phyloP scores from a whole-genome alignment of 169 alveolate species.

The Eimeria maxima region DNA sequence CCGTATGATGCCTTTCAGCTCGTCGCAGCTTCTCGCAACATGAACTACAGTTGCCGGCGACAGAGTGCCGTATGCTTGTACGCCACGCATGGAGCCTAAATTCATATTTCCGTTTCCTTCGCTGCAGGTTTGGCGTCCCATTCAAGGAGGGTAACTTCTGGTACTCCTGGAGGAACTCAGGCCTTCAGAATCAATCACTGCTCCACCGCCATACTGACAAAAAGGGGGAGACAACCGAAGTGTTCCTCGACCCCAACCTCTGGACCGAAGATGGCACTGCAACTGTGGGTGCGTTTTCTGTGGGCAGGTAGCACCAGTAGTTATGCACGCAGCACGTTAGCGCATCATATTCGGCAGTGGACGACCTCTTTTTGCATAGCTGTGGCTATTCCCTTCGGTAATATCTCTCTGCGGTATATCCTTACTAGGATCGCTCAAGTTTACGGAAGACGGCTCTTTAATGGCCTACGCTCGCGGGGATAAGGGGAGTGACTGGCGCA shows the following conservation, averaged over 20 bases:
- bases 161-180: conserved; percentile 64
- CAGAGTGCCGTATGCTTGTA: background rate
- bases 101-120: background rate
- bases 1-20: background rate
- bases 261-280: conserved; percentile 81
- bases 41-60: background rate
- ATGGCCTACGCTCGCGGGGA: conserved; percentile 78
- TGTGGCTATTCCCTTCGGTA: background rate
- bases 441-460: conserved; percentile 54
- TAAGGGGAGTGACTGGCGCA: conserved; percentile 72
- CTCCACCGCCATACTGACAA: conserved; percentile 33
- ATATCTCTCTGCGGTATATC: background rate
- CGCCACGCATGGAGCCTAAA: background rate
- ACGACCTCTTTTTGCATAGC: background rate
- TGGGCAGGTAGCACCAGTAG: background rate
- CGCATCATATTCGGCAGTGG: background rate
- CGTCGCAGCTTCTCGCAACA: background rate
- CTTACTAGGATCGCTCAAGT: background rate
- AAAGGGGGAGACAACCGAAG: background rate
- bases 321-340: background rate
- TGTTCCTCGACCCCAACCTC: conserved; percentile 63
- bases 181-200: conserved; percentile 73
- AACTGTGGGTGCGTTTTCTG: conserved; percentile 35
- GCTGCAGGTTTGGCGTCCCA: conserved; percentile 57
- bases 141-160: conserved; percentile 57